Evolutionary conservation across 2,329 filamentous ascomycete species (phyloP).

Genomic region (Cercospora canescens): DNA sequence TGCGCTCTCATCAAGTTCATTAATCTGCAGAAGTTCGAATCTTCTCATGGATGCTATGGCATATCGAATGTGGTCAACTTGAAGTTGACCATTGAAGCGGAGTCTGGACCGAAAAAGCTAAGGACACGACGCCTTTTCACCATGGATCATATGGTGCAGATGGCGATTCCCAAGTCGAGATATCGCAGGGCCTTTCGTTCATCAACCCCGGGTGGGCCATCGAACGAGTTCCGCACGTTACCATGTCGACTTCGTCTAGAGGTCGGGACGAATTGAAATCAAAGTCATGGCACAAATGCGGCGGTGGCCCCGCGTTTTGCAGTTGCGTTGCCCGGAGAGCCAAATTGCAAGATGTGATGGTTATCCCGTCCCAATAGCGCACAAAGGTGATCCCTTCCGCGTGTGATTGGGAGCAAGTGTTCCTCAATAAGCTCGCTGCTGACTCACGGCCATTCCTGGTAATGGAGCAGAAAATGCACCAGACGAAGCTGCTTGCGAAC

Average conservation of each 20-base stretch:
- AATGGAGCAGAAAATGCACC: slow-evolving; percentile 25
- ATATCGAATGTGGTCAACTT: neutral
- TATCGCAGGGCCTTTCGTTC: neutral
- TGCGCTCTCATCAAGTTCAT: neutral
- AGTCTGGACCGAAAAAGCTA: neutral
- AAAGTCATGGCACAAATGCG: neutral
- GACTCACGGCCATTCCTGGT: slow-evolving; percentile 20
- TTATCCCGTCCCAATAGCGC: neutral
- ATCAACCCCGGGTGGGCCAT: neutral
- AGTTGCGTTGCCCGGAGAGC: neutral
- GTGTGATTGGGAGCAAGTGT: neutral
- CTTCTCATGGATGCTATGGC: neutral
- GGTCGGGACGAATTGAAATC: too few relatives aligned
- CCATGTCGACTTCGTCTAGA: too few relatives aligned
- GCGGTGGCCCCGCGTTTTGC: neutral
- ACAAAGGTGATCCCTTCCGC: neutral
- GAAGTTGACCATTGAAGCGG: neutral
- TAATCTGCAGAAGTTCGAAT: neutral
- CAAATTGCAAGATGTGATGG: neutral
- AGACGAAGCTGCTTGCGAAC: slow-evolving; percentile 24
- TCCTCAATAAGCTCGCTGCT: slow-evolving; percentile 28
- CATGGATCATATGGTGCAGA: neutral
- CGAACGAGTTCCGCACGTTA: neutral
- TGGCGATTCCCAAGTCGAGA: neutral
- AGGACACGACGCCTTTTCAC: neutral